phyloP scores from a whole-genome alignment of 306 rosid species.

The Sicyos baderoa region DNA sequence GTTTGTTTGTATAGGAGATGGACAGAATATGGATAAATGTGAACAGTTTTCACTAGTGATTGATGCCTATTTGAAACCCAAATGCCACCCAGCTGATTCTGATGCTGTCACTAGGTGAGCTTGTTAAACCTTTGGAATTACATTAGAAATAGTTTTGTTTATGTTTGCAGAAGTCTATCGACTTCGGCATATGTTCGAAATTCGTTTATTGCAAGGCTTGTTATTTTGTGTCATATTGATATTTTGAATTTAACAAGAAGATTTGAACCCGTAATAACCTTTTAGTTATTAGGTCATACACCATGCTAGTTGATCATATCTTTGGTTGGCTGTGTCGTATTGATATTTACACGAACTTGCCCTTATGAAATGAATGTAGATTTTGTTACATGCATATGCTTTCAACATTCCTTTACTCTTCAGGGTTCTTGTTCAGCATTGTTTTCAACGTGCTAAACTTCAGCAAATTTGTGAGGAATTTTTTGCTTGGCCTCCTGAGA shows the following conservation, averaged over 20 bases:
- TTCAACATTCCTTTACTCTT: conserved; percentile 18
- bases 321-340: neutral
- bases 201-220: neutral
- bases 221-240: neutral
- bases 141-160: neutral
- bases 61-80: conserved; percentile 66
- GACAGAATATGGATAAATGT: conserved; percentile 22
- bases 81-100: conserved; percentile 65
- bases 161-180: neutral
- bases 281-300: too few relatives aligned
- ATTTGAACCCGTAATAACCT: too few relatives aligned
- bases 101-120: conserved; percentile 43
- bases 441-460: conserved; percentile 48
- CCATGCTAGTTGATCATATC: too few relatives aligned
- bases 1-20: conserved; percentile 30
- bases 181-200: neutral
- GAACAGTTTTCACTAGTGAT: conserved; percentile 42
- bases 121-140: conserved; percentile 19
- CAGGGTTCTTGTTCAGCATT: conserved; percentile 53
- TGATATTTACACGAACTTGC: too few relatives aligned
- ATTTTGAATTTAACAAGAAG: too few relatives aligned
- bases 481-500: conserved; percentile 63
- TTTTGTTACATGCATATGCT: neutral
- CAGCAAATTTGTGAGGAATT: conserved; percentile 51
- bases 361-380: neutral